These are phyloP conservation scores for Lathyrus tuberosus DNA, from an alignment of 306 rosid genomes.

Conservation along the genomic window DNA sequence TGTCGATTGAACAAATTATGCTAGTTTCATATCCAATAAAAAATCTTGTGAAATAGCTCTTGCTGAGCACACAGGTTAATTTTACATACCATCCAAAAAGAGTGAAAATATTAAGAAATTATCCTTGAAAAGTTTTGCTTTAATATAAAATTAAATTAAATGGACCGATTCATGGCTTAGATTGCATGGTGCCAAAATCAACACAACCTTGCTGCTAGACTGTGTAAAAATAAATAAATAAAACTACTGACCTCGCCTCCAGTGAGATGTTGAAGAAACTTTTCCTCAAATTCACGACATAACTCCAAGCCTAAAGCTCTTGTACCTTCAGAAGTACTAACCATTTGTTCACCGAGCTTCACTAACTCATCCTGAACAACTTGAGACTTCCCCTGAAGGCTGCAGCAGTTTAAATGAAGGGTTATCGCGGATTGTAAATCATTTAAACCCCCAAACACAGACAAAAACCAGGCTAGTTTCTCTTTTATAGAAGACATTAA, in stretches of 20 bases:
- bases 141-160: slow-evolving; percentile 30
- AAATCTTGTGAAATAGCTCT: slow-evolving; percentile 4
- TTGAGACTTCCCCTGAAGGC: slow-evolving; percentile 91
- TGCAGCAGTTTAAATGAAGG: slow-evolving; percentile 43
- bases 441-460: background rate
- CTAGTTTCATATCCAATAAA: slow-evolving; percentile 21
- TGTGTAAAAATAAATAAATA: slow-evolving; percentile 21
- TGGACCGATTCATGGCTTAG: slow-evolving; percentile 16
- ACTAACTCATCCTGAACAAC: slow-evolving; percentile 89
- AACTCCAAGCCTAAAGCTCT: slow-evolving; percentile 95
- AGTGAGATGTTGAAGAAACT: slow-evolving; percentile 90
- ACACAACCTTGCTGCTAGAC: slow-evolving; percentile 18
- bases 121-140: slow-evolving; percentile 24
- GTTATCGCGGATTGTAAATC: slow-evolving; percentile 20
- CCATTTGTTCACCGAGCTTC: slow-evolving; percentile 91
- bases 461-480: slow-evolving; percentile 17
- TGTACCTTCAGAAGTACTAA: slow-evolving; percentile 87
- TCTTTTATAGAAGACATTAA: slow-evolving; percentile 15
- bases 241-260: slow-evolving; percentile 86
- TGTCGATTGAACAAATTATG: slow-evolving; percentile 7
- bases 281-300: slow-evolving; percentile 99
- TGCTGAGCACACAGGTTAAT: slow-evolving; percentile 10
- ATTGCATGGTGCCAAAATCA: slow-evolving; percentile 17
- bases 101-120: slow-evolving; percentile 29
- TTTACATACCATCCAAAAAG: slow-evolving; percentile 5